phyloP scores from a whole-genome alignment of 805 yeast species.

The Cyberlindnera lachancei region DNA sequence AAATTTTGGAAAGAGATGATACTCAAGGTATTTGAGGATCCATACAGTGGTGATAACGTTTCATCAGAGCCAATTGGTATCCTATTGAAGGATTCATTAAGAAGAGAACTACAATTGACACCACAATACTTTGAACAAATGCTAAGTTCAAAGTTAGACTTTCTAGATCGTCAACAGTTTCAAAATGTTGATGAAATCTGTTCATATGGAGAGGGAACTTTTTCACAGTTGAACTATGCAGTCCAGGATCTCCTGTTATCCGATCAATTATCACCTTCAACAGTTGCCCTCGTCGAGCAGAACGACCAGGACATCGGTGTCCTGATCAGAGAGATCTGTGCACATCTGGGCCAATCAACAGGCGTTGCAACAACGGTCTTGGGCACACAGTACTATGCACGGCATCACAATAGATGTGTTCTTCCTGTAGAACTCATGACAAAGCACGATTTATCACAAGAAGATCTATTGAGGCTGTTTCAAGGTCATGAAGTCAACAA shows the following conservation, averaged over 20 bases:
- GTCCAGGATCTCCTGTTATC: constrained; percentile 54
- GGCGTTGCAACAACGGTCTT: constrained; percentile 60
- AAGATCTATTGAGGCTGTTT: constrained; percentile 43
- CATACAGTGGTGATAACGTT: constrained; percentile 25
- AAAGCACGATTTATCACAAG: constrained; percentile 51
- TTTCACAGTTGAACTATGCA: constrained; percentile 65
- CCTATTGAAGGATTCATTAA: constrained; percentile 46
- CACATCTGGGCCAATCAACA: constrained; percentile 79
- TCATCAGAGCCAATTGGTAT: constrained; percentile 60
- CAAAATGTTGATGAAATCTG: constrained; percentile 51
- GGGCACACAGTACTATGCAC: constrained; percentile 52
- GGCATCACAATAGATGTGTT: constrained; percentile 32
- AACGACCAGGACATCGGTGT: constrained; percentile 37
- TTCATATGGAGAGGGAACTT: constrained; percentile 72
- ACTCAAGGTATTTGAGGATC: constrained; percentile 35
- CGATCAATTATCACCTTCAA: constrained; percentile 49
- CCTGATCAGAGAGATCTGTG: constrained; percentile 50
- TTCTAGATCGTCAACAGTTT: constrained; percentile 40
- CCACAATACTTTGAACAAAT: constrained; percentile 49
- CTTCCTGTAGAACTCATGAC: constrained; percentile 60
- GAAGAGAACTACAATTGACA: constrained; percentile 43
- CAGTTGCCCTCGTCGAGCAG: constrained; percentile 38
- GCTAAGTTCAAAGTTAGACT: constrained; percentile 49
- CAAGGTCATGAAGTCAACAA: constrained; percentile 18
- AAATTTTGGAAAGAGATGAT: constrained; percentile 69